phyloP scores from a whole-genome alignment of 75 land plant genomes.

The Chamaecyparis obtusa region DNA sequence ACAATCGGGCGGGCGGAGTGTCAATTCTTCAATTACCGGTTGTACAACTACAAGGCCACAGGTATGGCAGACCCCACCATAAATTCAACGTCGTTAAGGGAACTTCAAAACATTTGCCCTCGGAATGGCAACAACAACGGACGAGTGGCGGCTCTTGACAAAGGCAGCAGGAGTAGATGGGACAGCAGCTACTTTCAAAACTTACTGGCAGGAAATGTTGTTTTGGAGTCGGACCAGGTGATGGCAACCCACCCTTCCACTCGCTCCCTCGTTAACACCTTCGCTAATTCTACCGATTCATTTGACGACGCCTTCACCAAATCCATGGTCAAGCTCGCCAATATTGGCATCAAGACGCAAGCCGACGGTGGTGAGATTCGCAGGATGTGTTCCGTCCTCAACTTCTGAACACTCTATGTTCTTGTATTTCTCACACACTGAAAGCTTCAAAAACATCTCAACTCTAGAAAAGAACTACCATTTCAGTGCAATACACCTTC shows the following conservation, averaged over 20 bases:
- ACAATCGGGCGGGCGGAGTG: constrained; percentile 63
- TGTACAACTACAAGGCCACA: constrained; percentile 40
- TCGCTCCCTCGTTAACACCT: constrained; percentile 6
- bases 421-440: no score
- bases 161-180: constrained; percentile 18
- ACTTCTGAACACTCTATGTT: constrained; percentile 5
- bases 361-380: constrained; percentile 35
- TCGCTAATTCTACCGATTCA: not conserved
- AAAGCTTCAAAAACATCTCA: no score
- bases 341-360: constrained; percentile 37
- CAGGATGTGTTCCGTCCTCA: constrained; percentile 13
- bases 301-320: constrained; percentile 18
- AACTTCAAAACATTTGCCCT: constrained; percentile 27
- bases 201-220: constrained; percentile 14
- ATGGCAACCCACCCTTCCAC: constrained; percentile 12
- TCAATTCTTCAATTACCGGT: constrained; percentile 39
- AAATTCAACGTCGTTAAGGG: not conserved
- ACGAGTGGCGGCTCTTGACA: constrained; percentile 23
- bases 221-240: constrained; percentile 25
- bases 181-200: constrained; percentile 29
- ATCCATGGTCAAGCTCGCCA: constrained; percentile 38
- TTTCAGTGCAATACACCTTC: no score
- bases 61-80: constrained; percentile 27
- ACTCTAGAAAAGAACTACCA: no score
- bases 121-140: no score